These are phyloP conservation scores for Wolfiporia cocos DNA, from an alignment of 1,284 basidiomycete genomes.

Conservation along the genomic window DNA sequence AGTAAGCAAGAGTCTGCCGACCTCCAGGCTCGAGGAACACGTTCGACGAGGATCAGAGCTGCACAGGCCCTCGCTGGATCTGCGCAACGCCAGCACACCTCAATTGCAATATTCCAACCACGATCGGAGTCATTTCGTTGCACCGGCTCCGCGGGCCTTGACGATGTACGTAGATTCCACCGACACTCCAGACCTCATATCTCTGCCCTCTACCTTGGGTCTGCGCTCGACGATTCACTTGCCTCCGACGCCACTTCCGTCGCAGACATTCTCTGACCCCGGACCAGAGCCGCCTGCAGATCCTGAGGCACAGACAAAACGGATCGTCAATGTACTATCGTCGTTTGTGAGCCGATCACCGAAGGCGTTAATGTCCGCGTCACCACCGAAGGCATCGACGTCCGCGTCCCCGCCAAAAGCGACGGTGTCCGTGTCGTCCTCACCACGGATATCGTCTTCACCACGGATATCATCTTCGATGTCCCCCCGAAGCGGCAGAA, in stretches of 20 bases:
- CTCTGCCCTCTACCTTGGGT: conserved; percentile 66
- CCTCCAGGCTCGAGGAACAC: conserved; percentile 16
- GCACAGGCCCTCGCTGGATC: conserved; percentile 46
- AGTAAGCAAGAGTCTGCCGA: conserved; percentile 3
- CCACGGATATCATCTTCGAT: conserved; percentile 13
- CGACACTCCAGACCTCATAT: conserved; percentile 43
- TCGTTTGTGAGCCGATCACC: conserved; percentile 18
- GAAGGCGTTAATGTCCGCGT: conserved; percentile 5
- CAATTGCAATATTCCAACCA: conserved; percentile 47
- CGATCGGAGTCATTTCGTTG: conserved; percentile 46
- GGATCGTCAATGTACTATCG: conserved; percentile 22
- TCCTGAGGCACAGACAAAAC: conserved; percentile 13
- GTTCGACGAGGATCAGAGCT: conserved; percentile 21
- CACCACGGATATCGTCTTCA: conserved; percentile 10
- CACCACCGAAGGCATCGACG: conserved; percentile 11
- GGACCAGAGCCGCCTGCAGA: conserved; percentile 11
- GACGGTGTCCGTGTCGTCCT: conserved; percentile 6
- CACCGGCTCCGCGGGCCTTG: conserved; percentile 64
- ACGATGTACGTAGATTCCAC: conserved; percentile 65
- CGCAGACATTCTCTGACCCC: conserved; percentile 16
- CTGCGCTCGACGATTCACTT: conserved; percentile 39
- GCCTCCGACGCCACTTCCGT: conserved; percentile 28
- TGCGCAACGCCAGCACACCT: conserved; percentile 19
- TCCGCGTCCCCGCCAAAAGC: too few species aligned
- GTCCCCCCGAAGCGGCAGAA: conserved; percentile 12